Evolutionary conservation across 306 rosid species (phyloP).

Genomic region (Cucurbita pepo): DNA sequence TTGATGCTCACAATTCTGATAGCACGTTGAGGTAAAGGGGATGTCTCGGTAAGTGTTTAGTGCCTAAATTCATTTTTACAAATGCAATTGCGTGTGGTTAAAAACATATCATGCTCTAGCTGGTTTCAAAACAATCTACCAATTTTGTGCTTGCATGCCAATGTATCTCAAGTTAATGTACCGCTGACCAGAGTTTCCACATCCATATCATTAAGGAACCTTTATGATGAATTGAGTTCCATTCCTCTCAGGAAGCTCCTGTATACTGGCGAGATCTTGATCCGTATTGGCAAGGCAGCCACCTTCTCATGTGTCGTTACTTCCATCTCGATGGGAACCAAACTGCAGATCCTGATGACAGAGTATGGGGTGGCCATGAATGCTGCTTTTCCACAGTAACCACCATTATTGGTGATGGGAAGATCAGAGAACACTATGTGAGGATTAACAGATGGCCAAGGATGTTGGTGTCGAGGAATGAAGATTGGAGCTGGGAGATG

Average conservation of each 20-base stretch:
- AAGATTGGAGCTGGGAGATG: constrained; percentile 43
- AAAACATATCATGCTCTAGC: not conserved
- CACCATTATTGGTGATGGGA: constrained; percentile 10
- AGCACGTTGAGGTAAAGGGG: not conserved
- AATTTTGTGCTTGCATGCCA: not conserved
- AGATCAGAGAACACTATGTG: constrained; percentile 36
- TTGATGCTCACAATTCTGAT: not conserved
- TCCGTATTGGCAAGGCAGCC: constrained; percentile 27
- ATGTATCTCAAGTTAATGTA: not conserved
- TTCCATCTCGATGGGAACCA: constrained; percentile 33
- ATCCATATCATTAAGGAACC: not conserved
- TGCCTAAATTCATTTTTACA: not conserved
- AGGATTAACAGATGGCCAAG: constrained; percentile 38
- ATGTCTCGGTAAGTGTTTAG: not conserved
- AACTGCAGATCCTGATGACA: constrained; percentile 28
- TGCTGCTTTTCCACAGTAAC: constrained; percentile 24
- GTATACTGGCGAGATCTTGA: constrained; percentile 31
- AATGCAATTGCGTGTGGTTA: not conserved
- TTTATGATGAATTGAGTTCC: not conserved
- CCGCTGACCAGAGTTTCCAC: not conserved
- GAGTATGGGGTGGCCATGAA: constrained; percentile 33
- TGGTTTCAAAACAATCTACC: not conserved
- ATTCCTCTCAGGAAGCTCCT: constrained; percentile 20
- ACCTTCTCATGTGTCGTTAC: constrained; percentile 20
- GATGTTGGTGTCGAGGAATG: constrained; percentile 22